These are phyloP conservation scores for Lotmaria passim DNA, from an alignment of 208 protist genomes.

Conservation along the genomic window DNA sequence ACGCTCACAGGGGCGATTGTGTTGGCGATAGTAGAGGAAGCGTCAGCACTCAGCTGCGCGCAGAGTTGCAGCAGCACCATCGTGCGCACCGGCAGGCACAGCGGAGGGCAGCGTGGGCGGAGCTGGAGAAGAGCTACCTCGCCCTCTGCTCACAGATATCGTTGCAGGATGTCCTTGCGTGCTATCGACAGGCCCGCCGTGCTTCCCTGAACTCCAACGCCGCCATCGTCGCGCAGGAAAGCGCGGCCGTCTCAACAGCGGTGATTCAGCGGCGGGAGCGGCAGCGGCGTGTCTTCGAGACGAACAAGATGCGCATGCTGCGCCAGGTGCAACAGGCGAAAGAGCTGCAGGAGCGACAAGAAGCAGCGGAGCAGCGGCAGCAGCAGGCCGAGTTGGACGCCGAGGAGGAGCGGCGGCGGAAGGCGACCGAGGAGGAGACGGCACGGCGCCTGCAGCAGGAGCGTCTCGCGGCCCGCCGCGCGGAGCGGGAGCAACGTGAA, in stretches of 20 bases:
- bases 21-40: too few relatives aligned
- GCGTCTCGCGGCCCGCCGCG: conserved; percentile 53
- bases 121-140: conserved; percentile 59
- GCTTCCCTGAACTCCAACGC: conserved; percentile 11
- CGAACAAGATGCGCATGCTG: conserved; percentile 54
- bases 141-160: conserved; percentile 49
- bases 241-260: conserved; percentile 40
- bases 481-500: conserved; percentile 55
- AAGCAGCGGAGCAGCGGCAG: conserved; percentile 47
- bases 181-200: conserved; percentile 23
- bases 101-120: conserved; percentile 32
- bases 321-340: conserved; percentile 55
- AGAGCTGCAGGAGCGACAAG: conserved; percentile 45
- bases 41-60: too few relatives aligned
- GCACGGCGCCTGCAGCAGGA: conserved; percentile 44
- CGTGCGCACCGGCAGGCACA: conserved; percentile 31
- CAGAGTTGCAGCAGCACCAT: conserved; percentile 50
- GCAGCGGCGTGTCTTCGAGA: conserved; percentile 59
- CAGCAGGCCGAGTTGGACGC: conserved; percentile 60
- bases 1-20: background rate
- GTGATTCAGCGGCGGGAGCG: conserved; percentile 59
- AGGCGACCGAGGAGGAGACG: conserved; percentile 45
- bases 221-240: conserved; percentile 4
- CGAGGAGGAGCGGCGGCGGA: conserved; percentile 22
- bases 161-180: conserved; percentile 53